A percentile compares a stretch with the other conserved stretches of the same genome.
These are phyloP conservation scores for Pyrus communis DNA, from an alignment of 306 rosid species.

Conservation along the genomic window DNA sequence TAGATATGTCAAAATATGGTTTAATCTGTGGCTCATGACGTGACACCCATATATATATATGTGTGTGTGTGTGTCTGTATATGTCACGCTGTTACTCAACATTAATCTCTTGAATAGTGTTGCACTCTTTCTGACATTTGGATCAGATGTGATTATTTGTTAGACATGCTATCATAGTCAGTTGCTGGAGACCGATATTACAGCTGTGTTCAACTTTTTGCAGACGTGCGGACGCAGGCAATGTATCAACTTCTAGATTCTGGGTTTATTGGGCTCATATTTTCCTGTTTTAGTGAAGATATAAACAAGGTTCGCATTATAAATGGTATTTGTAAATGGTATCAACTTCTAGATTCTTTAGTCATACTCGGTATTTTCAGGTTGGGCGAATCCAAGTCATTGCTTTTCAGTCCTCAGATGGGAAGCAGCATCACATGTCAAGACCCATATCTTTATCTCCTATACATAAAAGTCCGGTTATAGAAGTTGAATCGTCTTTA, in stretches of 20 bases:
- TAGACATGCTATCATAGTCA: background rate
- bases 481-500: constrained; percentile 81
- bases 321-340: constrained; percentile 1
- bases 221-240: constrained; percentile 90
- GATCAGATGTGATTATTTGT: background rate
- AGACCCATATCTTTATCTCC: constrained; percentile 64
- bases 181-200: background rate
- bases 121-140: background rate
- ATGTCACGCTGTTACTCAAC: background rate
- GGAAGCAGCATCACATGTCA: constrained; percentile 59
- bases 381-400: constrained; percentile 97
- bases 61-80: background rate
- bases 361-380: constrained; percentile 30
- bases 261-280: constrained; percentile 91
- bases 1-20: background rate
- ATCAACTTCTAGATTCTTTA: background rate
- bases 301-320: constrained; percentile 58
- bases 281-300: constrained; percentile 94
- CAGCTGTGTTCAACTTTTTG: constrained; percentile 14
- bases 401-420: constrained; percentile 94
- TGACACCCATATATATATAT: background rate
- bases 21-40: background rate
- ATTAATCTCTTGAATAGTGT: background rate
- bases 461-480: constrained; percentile 56
- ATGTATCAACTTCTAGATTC: constrained; percentile 98